phyloP scores from a whole-genome alignment of 495 filamentous ascomycete genomes.

The Penicillium steckii region DNA sequence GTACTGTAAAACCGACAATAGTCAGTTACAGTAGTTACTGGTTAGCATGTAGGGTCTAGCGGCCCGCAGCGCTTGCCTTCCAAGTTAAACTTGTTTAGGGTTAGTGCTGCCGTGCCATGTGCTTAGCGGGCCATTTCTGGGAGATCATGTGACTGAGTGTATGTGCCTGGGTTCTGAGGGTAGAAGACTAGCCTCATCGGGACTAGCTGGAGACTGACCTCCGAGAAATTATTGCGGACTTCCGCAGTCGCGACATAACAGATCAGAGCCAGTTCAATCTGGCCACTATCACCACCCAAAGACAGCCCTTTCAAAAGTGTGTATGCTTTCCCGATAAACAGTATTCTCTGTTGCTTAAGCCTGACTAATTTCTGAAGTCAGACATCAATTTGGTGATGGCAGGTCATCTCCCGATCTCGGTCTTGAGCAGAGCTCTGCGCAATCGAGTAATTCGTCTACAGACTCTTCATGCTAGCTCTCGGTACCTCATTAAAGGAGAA shows the following conservation, averaged over 20 bases:
- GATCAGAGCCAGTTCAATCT: neutral
- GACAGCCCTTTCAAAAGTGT: neutral
- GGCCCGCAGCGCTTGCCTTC: slow-evolving; percentile 12
- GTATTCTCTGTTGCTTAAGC: neutral
- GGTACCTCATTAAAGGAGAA: neutral
- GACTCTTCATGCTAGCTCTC: slow-evolving; percentile 3
- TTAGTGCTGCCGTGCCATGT: slow-evolving; percentile 18
- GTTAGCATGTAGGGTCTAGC: slow-evolving; percentile 13
- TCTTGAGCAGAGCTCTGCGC: slow-evolving; percentile 26
- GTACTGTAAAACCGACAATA: slow-evolving; percentile 14
- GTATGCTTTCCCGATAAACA: no score
- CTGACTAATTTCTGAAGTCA: neutral
- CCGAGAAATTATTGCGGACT: slow-evolving; percentile 19
- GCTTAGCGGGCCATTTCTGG: slow-evolving; percentile 2
- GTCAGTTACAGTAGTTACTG: no score
- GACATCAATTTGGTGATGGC: neutral
- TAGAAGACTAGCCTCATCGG: slow-evolving; percentile 5
- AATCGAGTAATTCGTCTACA: slow-evolving; percentile 18
- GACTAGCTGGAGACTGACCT: slow-evolving; percentile 9
- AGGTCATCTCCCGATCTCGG: slow-evolving; percentile 1
- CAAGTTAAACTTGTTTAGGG: slow-evolving; percentile 20
- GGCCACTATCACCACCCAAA: neutral
- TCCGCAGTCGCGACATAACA: slow-evolving; percentile 1
- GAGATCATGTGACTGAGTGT: no score
- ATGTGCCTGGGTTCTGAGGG: slow-evolving; percentile 12